Evolutionary conservation across 2,329 filamentous ascomycete genomes (phyloP).

Genomic region (Cordyceps farinosa): DNA sequence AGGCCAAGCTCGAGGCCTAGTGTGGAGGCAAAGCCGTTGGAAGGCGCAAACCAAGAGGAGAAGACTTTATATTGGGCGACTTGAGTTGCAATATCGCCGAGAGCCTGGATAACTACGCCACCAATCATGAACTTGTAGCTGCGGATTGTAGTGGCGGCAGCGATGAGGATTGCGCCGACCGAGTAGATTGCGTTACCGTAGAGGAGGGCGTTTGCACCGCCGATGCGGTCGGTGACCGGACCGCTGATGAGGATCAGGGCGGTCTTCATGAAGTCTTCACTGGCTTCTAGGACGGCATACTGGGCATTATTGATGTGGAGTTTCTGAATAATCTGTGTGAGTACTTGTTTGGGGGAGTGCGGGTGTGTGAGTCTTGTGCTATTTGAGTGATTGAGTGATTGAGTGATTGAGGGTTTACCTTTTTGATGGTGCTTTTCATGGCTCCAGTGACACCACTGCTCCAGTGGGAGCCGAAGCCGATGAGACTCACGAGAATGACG

Average conservation of each 20-base stretch:
- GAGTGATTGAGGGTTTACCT: slow-evolving; percentile 28
- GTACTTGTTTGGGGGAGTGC: neutral
- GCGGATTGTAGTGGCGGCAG: slow-evolving; percentile 52
- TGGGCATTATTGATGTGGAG: slow-evolving; percentile 57
- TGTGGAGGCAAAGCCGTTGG: slow-evolving; percentile 58
- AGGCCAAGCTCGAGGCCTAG: slow-evolving; percentile 58
- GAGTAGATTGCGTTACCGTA: slow-evolving; percentile 60
- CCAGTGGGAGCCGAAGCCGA: slow-evolving; percentile 59
- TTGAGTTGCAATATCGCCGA: slow-evolving; percentile 63
- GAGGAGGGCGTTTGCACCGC: slow-evolving; percentile 56
- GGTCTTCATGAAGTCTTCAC: slow-evolving; percentile 60
- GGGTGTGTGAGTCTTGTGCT: accelerated
- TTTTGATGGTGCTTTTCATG: slow-evolving; percentile 60
- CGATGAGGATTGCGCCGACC: slow-evolving; percentile 55
- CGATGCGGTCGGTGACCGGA: slow-evolving; percentile 54
- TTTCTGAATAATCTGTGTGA: slow-evolving; percentile 31
- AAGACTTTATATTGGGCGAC: slow-evolving; percentile 64
- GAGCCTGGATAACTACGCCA: slow-evolving; percentile 50
- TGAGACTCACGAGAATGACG: slow-evolving; percentile 48
- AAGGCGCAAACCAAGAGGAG: slow-evolving; percentile 61
- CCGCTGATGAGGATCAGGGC: slow-evolving; percentile 53
- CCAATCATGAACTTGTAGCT: slow-evolving; percentile 59
- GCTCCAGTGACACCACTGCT: slow-evolving; percentile 58
- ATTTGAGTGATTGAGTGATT: too few relatives aligned
- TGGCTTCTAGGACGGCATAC: slow-evolving; percentile 56